Conservation (phyloP, 768 basidiomycete species). For the Mycena olivaceomarginata region DNA sequence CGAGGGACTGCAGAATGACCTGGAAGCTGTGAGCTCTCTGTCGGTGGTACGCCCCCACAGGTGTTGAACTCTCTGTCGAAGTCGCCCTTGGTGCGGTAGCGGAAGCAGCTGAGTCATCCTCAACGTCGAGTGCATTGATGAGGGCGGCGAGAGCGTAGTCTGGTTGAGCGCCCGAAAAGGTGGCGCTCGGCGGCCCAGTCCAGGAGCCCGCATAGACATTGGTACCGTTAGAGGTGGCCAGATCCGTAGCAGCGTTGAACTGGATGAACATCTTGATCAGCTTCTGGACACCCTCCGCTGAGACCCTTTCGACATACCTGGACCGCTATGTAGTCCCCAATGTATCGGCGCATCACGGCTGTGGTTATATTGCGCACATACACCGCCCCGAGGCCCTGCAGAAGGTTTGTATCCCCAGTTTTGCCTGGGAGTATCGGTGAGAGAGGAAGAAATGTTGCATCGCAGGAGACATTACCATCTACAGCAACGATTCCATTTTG, state of each 20-base stretch:
- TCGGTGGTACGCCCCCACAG: no score
- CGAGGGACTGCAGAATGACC: not conserved
- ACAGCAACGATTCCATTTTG: constrained; percentile 8
- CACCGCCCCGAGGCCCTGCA: constrained; percentile 19
- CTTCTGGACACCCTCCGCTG: not conserved
- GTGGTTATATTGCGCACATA: constrained; percentile 14
- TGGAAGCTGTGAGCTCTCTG: no score
- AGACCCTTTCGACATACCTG: constrained; percentile 9
- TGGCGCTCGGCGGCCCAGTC: constrained; percentile 8
- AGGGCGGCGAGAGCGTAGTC: not conserved
- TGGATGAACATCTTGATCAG: not conserved
- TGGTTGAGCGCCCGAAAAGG: not conserved
- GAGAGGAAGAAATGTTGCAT: not conserved
- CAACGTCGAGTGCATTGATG: not conserved
- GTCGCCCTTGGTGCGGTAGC: not conserved
- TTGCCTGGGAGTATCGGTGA: not conserved
- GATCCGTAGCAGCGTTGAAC: not conserved
- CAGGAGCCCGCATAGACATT: constrained; percentile 12
- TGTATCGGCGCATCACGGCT: not conserved
- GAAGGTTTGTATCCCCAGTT: constrained; percentile 11
- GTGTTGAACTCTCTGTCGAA: not conserved
- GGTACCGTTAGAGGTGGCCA: constrained; percentile 1
- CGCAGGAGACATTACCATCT: not conserved
- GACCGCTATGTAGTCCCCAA: constrained; percentile 19
- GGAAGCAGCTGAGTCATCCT: not conserved